Percentiles rank a stretch among this genome's conserved stretches.
Evolutionary conservation across 345 rosid genomes (phyloP).

Genomic region (Microcos paniculata): DNA sequence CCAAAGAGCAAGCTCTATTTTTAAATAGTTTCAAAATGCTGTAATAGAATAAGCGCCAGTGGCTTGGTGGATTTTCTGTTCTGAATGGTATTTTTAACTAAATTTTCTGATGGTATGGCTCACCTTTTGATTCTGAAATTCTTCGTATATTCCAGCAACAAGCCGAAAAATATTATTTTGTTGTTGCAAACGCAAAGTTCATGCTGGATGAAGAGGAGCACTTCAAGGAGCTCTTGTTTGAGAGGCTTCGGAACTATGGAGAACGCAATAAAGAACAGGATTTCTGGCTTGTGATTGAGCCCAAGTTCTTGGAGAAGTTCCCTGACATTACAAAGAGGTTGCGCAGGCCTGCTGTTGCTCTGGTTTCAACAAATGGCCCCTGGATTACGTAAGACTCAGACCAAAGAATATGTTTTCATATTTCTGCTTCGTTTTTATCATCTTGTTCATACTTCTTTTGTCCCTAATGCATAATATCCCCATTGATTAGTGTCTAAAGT

Average conservation of each 20-base stretch:
- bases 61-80: too few relatives aligned
- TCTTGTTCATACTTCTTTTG: neutral
- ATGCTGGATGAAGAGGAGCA: constrained; percentile 99
- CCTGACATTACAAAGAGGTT: constrained; percentile 76
- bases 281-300: constrained; percentile 95
- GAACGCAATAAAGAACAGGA: constrained; percentile 69
- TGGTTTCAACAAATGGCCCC: constrained; percentile 84
- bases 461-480: neutral
- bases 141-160: constrained; percentile 27
- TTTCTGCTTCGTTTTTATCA: neutral
- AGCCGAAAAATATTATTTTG: constrained; percentile 57
- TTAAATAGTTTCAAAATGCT: too few relatives aligned
- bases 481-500: neutral
- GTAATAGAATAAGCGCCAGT: too few relatives aligned
- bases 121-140: neutral
- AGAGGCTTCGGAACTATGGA: constrained; percentile 66
- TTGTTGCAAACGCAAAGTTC: constrained; percentile 91
- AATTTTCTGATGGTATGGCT: neutral
- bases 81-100: too few relatives aligned
- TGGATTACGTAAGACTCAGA: constrained; percentile 81
- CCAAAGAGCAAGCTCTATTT: too few relatives aligned
- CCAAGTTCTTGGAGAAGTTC: constrained; percentile 83
- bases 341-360: constrained; percentile 92
- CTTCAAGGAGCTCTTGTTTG: constrained; percentile 78
- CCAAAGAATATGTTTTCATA: neutral